Base-by-base conservation (phyloP, 106 monocot species). In the Xerophyta viscosa region DNA sequence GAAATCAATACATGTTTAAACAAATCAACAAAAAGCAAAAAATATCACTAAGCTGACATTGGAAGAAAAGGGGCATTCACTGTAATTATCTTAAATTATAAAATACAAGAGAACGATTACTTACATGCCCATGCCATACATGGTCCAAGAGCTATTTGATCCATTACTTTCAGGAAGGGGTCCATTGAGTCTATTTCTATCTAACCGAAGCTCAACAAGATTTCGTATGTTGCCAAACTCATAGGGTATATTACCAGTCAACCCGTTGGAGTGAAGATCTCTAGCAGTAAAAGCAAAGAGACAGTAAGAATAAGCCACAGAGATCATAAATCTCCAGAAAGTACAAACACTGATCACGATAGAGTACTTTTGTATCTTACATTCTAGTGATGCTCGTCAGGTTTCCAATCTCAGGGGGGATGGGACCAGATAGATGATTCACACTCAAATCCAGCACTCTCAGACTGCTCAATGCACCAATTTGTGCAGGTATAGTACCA, bases 401-500 rank as follows among this genome's bases (percentile, higher is more conserved):
- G 24, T 58, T 53, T 55, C 69, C 76, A 41, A 86, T 66, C 46
- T 76, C 72, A 8, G 45, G 37, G 54, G 85, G 85, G 59, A 86
- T 72, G 37, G 76, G n/a, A 8, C 85, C 85, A 3, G 57, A 20
- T 20, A 86, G 65, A 43, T 45, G 46, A 63, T 86, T 86, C 24
- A 12, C 14, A 31, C 85, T 69, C 68, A 86, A 66, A 66, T 85
- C 50, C 60, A 85, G 50, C 46, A 69, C 19, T 3, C 4, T 46
- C 13, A 86, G 68, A 25, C 20, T 61, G 45, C 64, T 72, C 57
- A 98, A 55, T 57, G 41, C 66, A 44, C 90, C 70, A 27, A 98
- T 77, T 75, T 90, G 61, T 68, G 68, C 64, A 0, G 96, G 96
- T 45, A 98, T 98, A n/a, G 75, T 22, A 6, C 90, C 98, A 54